Base-by-base conservation (phyloP, 345 rosid genomes). In the Tarenaya hassleriana region DNA sequence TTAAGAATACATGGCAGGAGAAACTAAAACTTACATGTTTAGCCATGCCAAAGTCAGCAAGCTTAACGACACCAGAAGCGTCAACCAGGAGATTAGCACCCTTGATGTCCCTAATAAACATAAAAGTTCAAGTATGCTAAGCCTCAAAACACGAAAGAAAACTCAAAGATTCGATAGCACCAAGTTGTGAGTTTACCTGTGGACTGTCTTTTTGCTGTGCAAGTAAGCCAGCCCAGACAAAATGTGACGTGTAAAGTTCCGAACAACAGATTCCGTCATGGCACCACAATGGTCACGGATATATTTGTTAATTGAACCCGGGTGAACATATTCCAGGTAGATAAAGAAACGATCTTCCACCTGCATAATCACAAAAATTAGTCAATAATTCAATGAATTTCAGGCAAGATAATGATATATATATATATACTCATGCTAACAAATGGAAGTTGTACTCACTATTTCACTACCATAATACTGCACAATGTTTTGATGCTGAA, bases 71-170 rank as follows among this genome's bases (percentile, higher is more conserved):
- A 14, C 98, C 98, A 51, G 66, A 75, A 56, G 98, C 95, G 77
- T 92, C 91, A 46, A 92, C 98, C 50, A 92, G 98, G 64, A 92
- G 76, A 75, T 92, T 88, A 53, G 96, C 98, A 38, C 98, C 98
- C 70, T 92, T 92, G 60, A 92, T 92, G 65, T 92, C 98, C 81
- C 98, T 90, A 50, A 33, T 46, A 42, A 53, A 69, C 21, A 69
- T 24, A 52, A 58, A n/a, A 31, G 50, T 35, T 46, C 52, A 11
- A 50, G 19, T 47, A 32, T 12, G 69, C 7, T 55, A 50, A 55
- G 57, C 43, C 38, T 64, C 54, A 58, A 52, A 20, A 46, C 56
- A 35, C 16, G 7, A 14, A 43, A 34, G 34, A 1, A 29, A 18
- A 52, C 16, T 21, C 18, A 45, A 60, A 42, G n/a, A 61, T 27